Evolutionary conservation across 495 filamentous ascomycete species (phyloP), one percentile per base, ranked within the genome.

Genomic region (Xylaria grammica): DNA sequence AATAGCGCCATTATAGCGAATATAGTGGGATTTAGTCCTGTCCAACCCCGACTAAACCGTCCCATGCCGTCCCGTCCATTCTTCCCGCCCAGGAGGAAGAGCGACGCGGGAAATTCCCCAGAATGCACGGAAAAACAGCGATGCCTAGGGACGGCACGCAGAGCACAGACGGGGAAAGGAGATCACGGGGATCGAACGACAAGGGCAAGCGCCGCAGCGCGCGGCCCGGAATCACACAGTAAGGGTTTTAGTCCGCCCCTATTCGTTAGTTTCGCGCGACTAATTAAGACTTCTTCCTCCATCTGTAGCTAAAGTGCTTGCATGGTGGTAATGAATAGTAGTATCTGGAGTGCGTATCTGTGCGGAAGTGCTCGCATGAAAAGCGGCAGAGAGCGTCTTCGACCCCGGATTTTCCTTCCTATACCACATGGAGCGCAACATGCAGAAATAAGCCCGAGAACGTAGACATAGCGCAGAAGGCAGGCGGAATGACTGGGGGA

Each of bases 111-210:
- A 59, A 32, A 5, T 59, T 26, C 56, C 44, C 56, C 42, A 36
- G 44, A 48, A n/a, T n/a, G n/a, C 56, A 59, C 56, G 56, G 56
- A 59, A 24, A 29, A 59, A 34, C 26, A 42, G 42, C 10, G 19
- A 36, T 29, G 10, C 8, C 42, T 29, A 48, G 42, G 20, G 42
- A 29, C 56, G 42, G 42, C 38, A 59, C 56, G 56, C 56, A 59
- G 42, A 59, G 56, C 56, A 59, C 56, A 48, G 56, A 59, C 42
- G 56, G 56, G 56, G 56, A 59, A 36, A 24, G 22, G 45, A 19
- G 15, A 59, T 59, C 56, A 59, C 56, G 56, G 56, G 56, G 20
- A 32, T 59, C 56, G 29, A 48, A 48, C 17, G 20, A 34, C 42
- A 46, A 36, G 40, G 40, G 26, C 7, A 19, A 19, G 22, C 4